Evolutionary conservation across 495 filamentous ascomycete species (phyloP).

Genomic region (Aspergillus kassunensis): DNA sequence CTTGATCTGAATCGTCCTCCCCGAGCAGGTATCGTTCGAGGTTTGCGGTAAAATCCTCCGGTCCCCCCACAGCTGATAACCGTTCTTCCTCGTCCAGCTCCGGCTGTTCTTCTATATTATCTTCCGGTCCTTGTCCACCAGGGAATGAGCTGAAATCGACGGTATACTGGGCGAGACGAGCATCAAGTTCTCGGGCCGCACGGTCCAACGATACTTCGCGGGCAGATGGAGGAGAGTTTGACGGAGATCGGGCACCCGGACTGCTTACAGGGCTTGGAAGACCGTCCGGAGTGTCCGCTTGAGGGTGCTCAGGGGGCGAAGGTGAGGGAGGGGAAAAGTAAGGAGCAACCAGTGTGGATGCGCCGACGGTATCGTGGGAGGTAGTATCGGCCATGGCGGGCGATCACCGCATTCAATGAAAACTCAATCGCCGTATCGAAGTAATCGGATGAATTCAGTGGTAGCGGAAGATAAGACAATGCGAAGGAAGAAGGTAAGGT

Average conservation of each 20-base stretch:
- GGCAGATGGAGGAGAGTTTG: slow-evolving; percentile 18
- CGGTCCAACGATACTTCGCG: slow-evolving; percentile 26
- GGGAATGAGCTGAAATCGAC: slow-evolving; percentile 46
- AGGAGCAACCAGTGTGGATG: slow-evolving; percentile 40
- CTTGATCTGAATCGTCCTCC: slow-evolving; percentile 25
- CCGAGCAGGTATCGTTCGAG: slow-evolving; percentile 48
- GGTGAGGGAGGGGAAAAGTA: slow-evolving; percentile 39
- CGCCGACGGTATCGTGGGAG: slow-evolving; percentile 44
- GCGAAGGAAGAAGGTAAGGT: neutral
- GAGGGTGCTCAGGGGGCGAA: slow-evolving; percentile 19
- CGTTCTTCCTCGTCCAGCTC: slow-evolving; percentile 32
- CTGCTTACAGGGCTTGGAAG: slow-evolving; percentile 25
- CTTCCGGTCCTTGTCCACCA: slow-evolving; percentile 35
- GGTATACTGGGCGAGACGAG: slow-evolving; percentile 42
- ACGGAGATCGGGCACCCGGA: slow-evolving; percentile 16
- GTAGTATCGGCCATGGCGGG: slow-evolving; percentile 39
- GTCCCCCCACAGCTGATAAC: slow-evolving; percentile 46
- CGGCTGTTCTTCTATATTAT: slow-evolving; percentile 24
- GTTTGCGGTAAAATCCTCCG: slow-evolving; percentile 51
- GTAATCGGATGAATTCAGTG: neutral
- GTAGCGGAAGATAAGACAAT: neutral
- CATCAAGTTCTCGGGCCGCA: slow-evolving; percentile 35
- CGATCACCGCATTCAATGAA: slow-evolving; percentile 2
- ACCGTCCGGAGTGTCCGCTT: slow-evolving; percentile 20
- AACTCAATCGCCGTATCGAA: neutral